Conservation (phyloP, 1,139 yeast genomes). For the Diutina pseudorugosa region DNA sequence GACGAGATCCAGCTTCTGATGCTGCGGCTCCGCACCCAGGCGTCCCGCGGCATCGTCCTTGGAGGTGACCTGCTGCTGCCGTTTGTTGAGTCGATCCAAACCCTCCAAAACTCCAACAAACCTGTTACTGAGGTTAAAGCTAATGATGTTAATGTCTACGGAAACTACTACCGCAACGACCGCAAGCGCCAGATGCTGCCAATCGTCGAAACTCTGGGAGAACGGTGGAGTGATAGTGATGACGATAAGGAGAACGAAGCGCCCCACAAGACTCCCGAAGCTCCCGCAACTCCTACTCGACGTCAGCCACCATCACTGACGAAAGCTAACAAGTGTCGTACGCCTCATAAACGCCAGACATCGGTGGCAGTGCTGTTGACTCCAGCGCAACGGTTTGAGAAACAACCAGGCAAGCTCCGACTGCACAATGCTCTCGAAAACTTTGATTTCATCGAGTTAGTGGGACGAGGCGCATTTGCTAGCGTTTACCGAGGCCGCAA, state of each 20-base stretch:
- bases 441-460: slow-evolving; percentile 45
- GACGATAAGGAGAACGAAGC: background rate
- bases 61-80: slow-evolving; percentile 2
- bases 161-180: background rate
- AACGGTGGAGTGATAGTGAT: background rate
- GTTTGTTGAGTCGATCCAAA: background rate
- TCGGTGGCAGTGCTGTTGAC: slow-evolving; percentile 37
- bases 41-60: background rate
- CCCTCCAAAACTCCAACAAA: too few species aligned
- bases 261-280: background rate
- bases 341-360: slow-evolving; percentile 6
- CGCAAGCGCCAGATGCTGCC: background rate
- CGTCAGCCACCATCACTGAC: background rate
- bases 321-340: background rate
- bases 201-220: background rate
- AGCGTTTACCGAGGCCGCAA: slow-evolving; percentile 61
- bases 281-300: background rate
- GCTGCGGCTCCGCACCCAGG: background rate
- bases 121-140: too few species aligned
- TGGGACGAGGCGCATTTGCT: slow-evolving; percentile 78
- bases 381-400: slow-evolving; percentile 17
- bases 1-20: slow-evolving; percentile 1
- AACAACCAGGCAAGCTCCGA: background rate
- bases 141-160: background rate
- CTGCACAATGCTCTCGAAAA: slow-evolving; percentile 27